Evolutionary conservation across 441 rosid species (phyloP).

Genomic region (Aleurites moluccanus): DNA sequence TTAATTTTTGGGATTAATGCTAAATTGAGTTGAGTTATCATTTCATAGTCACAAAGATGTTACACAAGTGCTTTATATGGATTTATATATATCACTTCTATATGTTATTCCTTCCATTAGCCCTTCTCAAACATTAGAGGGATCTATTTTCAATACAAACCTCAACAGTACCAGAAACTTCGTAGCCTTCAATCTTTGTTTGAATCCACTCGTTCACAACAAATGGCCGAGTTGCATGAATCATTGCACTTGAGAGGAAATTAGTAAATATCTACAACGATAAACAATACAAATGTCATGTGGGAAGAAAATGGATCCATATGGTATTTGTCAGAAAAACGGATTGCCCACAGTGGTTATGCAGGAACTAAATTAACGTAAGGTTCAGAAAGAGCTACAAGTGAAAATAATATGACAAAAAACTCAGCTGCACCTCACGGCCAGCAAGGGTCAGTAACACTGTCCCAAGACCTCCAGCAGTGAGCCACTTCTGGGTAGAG

Average conservation of each 20-base stretch:
- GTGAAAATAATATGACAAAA: slow-evolving; percentile 6
- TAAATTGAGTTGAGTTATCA: too few relatives aligned
- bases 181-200: slow-evolving; percentile 88
- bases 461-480: slow-evolving; percentile 99
- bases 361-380: neutral
- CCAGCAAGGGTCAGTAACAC: slow-evolving; percentile 97
- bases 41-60: neutral
- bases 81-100: neutral
- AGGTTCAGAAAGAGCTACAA: slow-evolving; percentile 1
- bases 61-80: neutral
- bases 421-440: slow-evolving; percentile 59
- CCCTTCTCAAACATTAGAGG: slow-evolving; percentile 4
- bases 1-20: too few relatives aligned
- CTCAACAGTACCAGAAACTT: slow-evolving; percentile 98
- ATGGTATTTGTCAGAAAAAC: neutral
- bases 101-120: neutral
- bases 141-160: slow-evolving; percentile 42
- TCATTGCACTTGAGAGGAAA: slow-evolving; percentile 93
- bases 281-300: slow-evolving; percentile 18
- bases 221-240: slow-evolving; percentile 95
- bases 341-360: neutral
- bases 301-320: slow-evolving; percentile 11
- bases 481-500: slow-evolving; percentile 93
- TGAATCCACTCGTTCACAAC: slow-evolving; percentile 92
- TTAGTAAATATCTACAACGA: slow-evolving; percentile 78